A percentile compares a stretch with the other conserved stretches of the same genome.
Conservation (phyloP, 495 filamentous ascomycete genomes). For the Penicillium malachiteum region DNA sequence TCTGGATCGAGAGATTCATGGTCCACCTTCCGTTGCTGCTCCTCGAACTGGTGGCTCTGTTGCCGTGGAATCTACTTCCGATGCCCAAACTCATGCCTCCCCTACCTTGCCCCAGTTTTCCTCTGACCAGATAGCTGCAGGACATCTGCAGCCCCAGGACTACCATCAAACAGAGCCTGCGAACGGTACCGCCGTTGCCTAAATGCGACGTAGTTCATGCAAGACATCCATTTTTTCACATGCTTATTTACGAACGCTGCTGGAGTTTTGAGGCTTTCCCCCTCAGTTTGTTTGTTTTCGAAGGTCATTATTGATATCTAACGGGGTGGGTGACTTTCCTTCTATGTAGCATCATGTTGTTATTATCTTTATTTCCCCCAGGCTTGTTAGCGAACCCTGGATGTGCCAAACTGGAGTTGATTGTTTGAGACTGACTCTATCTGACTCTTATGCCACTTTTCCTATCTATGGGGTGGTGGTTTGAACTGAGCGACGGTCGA, state of each 20-base stretch:
- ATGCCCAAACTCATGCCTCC: conserved; percentile 5
- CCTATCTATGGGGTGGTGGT: no score
- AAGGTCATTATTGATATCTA: conserved; percentile 15
- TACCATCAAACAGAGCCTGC: conserved; percentile 41
- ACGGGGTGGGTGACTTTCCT: conserved; percentile 23
- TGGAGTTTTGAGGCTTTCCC: conserved; percentile 3
- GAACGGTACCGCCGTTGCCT: conserved; percentile 30
- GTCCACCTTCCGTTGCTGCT: conserved; percentile 46
- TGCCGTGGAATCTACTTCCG: conserved; percentile 6
- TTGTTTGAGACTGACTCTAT: no score
- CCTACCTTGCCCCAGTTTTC: conserved; percentile 10
- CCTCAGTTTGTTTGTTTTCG: conserved; percentile 3
- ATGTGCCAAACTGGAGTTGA: no score
- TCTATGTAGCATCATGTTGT: conserved; percentile 36
- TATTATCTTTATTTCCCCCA: conserved; percentile 12
- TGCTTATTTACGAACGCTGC: conserved; percentile 16
- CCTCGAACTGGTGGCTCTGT: conserved; percentile 33
- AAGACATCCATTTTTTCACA: neutral
- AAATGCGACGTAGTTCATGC: conserved; percentile 3
- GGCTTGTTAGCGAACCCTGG: conserved; percentile 29
- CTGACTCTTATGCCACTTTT: no score
- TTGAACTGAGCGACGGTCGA: no score
- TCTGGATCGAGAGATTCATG: conserved; percentile 84
- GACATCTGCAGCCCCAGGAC: conserved; percentile 35
- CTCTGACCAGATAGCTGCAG: conserved; percentile 21